phyloP scores from a whole-genome alignment of 208 protist species.

The Porcisia deanei region DNA sequence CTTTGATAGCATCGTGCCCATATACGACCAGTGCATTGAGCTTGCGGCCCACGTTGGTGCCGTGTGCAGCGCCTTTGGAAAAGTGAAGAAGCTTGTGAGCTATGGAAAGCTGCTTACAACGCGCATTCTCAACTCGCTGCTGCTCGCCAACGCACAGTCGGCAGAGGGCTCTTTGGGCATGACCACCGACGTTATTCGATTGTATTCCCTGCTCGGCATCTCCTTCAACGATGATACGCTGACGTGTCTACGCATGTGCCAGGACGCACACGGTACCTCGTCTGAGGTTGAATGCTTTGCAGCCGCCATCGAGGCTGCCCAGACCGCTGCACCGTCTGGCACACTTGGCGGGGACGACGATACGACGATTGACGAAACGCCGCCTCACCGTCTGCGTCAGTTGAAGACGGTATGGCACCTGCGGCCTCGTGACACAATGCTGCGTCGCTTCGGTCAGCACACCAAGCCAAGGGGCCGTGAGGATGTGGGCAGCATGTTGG shows the following conservation, averaged over 20 bases:
- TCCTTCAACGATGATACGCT: constrained; percentile 70
- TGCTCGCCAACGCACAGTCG: constrained; percentile 83
- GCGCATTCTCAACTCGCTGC: constrained; percentile 80
- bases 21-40: constrained; percentile 88
- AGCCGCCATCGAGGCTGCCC: constrained; percentile 22
- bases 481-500: constrained; percentile 77
- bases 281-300: constrained; percentile 34
- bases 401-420: constrained; percentile 73
- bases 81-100: constrained; percentile 72
- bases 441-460: constrained; percentile 80
- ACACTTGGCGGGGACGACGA: constrained; percentile 52
- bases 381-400: constrained; percentile 71
- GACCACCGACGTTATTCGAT: constrained; percentile 63
- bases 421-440: constrained; percentile 67
- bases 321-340: constrained; percentile 18
- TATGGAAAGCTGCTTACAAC: constrained; percentile 82
- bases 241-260: constrained; percentile 53
- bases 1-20: constrained; percentile 49
- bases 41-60: constrained; percentile 77
- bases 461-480: constrained; percentile 35
- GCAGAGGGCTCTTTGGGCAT: constrained; percentile 56
- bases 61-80: constrained; percentile 68
- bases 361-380: constrained; percentile 37
- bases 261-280: constrained; percentile 46
- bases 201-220: constrained; percentile 66